Evolutionary conservation across 768 basidiomycete species (phyloP).

Genomic region (Xerocomellus chrysenteron): DNA sequence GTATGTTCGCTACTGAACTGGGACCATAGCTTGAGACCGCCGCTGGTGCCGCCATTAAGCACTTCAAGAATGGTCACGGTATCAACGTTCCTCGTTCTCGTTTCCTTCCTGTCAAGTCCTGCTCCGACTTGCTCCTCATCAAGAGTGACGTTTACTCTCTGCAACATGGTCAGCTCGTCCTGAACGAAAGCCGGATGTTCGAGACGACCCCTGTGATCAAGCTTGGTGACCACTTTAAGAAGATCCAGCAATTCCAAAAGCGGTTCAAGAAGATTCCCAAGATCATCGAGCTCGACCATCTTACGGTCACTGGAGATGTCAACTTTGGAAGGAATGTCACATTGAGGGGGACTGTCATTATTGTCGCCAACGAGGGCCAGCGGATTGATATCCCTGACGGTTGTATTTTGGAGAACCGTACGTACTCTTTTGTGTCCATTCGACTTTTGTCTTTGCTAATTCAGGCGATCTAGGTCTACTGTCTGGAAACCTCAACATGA

Average conservation of each 20-base stretch:
- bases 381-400: constrained; percentile 77
- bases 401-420: constrained; percentile 66
- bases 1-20: neutral
- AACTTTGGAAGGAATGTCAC: constrained; percentile 66
- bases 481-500: constrained; percentile 76
- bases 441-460: constrained; percentile 14
- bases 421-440: constrained; percentile 13
- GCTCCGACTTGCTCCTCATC: constrained; percentile 64
- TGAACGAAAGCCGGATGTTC: constrained; percentile 60
- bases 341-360: constrained; percentile 64
- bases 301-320: constrained; percentile 70
- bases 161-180: constrained; percentile 64
- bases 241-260: constrained; percentile 69
- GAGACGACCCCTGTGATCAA: constrained; percentile 70
- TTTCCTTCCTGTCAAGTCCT: constrained; percentile 67
- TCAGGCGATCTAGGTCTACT: constrained; percentile 47
- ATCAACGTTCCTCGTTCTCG: constrained; percentile 73
- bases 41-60: constrained; percentile 74
- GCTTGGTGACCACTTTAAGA: constrained; percentile 77
- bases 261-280: constrained; percentile 75
- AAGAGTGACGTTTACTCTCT: constrained; percentile 70
- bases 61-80: constrained; percentile 64
- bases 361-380: constrained; percentile 77
- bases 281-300: constrained; percentile 71
- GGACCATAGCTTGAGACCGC: constrained; percentile 62